A percentile compares a stretch with the other conserved stretches of the same genome.
These are phyloP conservation scores for Panus rudis DNA, from an alignment of 768 basidiomycete genomes.

Conservation along the genomic window DNA sequence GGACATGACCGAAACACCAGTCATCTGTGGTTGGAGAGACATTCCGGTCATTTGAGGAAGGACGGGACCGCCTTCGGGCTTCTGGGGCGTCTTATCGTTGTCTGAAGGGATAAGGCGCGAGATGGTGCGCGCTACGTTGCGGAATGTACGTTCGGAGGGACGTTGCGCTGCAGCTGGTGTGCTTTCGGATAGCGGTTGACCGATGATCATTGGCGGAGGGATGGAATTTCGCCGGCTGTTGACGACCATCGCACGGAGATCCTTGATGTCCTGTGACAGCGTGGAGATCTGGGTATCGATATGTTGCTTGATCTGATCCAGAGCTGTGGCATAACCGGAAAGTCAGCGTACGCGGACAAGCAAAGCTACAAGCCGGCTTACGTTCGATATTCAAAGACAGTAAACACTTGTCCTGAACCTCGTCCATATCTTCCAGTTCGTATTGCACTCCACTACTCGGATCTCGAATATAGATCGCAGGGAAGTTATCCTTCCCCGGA, in stretches of 20 bases:
- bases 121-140: conserved; percentile 62
- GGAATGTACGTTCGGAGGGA: conserved; percentile 74
- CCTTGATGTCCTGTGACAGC: conserved; percentile 85
- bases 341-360: too few species aligned
- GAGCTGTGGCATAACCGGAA: conserved; percentile 46
- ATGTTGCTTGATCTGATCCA: conserved; percentile 98
- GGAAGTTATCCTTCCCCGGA: conserved; percentile 89
- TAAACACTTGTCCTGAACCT: conserved; percentile 82
- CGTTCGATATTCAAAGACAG: conserved; percentile 95
- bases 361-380: conserved; percentile 36
- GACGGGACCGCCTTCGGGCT: conserved; percentile 28
- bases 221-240: conserved; percentile 48
- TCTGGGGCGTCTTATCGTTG: conserved; percentile 13
- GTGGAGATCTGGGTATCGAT: conserved; percentile 86
- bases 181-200: conserved; percentile 55
- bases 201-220: conserved; percentile 36
- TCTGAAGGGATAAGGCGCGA: conserved; percentile 57
- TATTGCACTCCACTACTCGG: conserved; percentile 89
- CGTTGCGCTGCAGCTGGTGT: conserved; percentile 52
- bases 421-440: conserved; percentile 90
- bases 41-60: conserved; percentile 63
- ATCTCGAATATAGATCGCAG: conserved; percentile 93
- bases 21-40: conserved; percentile 64
- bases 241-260: conserved; percentile 64
- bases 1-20: conserved; percentile 66